phyloP scores from a whole-genome alignment of 1,284 basidiomycete species.

The Tilletia walkeri region DNA sequence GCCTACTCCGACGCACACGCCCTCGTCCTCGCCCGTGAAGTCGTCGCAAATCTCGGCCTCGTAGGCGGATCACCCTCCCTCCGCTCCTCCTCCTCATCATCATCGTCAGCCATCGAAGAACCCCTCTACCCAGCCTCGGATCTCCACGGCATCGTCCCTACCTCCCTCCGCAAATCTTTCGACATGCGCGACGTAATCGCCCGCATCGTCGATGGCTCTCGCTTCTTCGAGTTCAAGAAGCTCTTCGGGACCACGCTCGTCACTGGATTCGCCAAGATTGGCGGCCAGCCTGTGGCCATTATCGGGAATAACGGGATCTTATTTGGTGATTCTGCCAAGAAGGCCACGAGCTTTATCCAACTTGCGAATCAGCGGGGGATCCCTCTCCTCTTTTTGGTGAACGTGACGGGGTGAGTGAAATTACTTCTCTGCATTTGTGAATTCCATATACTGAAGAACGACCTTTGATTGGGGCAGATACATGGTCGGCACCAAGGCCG shows the following conservation, averaged over 20 bases:
- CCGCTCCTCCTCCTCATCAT: conserved; percentile 20
- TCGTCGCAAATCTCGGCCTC: conserved; percentile 71
- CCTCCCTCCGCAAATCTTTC: conserved; percentile 79
- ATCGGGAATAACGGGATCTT: conserved; percentile 91
- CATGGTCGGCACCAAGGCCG: conserved; percentile 92
- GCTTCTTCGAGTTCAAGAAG: conserved; percentile 91
- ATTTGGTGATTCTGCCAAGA: conserved; percentile 86
- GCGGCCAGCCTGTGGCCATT: conserved; percentile 59
- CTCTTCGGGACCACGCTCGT: conserved; percentile 87
- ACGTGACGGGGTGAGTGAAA: conserved; percentile 65
- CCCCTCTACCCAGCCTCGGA: conserved; percentile 79
- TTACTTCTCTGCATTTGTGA: background rate
- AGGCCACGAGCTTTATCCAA: conserved; percentile 92
- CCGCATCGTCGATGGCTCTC: conserved; percentile 83
- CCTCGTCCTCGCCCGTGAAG: conserved; percentile 75
- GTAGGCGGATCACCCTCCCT: conserved; percentile 22
- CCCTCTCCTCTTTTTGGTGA: conserved; percentile 87
- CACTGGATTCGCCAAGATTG: conserved; percentile 65
- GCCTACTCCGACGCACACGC: conserved; percentile 86
- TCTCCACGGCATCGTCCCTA: conserved; percentile 84
- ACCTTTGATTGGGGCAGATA: conserved; percentile 63
- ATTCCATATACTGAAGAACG: background rate
- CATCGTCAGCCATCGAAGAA: conserved; percentile 61
- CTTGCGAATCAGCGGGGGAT: conserved; percentile 87
- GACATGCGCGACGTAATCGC: conserved; percentile 93